Percentiles rank a stretch among this genome's conserved stretches.
Conservation (phyloP, 2,329 filamentous ascomycete genomes). For the Verruconis gallopava region DNA sequence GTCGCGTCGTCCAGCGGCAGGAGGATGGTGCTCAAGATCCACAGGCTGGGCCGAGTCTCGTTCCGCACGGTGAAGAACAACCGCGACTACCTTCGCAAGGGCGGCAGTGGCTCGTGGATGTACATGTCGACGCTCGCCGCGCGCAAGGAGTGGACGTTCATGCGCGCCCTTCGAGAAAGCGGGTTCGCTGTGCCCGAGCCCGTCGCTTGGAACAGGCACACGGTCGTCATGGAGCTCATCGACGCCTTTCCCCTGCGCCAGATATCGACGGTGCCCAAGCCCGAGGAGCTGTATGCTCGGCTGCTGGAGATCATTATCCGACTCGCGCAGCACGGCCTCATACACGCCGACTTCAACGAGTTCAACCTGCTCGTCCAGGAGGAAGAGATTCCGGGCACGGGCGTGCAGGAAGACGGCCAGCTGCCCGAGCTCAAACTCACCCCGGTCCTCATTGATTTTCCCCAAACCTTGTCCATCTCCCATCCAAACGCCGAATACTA, state of each 20-base stretch:
- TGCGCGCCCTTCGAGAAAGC: constrained; percentile 71
- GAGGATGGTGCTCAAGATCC: constrained; percentile 86
- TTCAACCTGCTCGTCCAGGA: constrained; percentile 97
- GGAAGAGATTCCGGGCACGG: constrained; percentile 11
- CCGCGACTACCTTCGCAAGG: constrained; percentile 82
- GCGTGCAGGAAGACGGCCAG: constrained; percentile 16
- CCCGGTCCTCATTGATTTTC: constrained; percentile 91
- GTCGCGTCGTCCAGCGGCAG: constrained; percentile 57
- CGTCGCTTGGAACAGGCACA: constrained; percentile 80
- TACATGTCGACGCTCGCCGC: constrained; percentile 89
- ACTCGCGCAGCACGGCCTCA: constrained; percentile 74
- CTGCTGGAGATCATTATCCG: constrained; percentile 75
- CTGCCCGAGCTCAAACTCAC: constrained; percentile 41
- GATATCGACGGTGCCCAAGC: constrained; percentile 70
- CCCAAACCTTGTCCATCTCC: constrained; percentile 94
- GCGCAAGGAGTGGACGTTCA: constrained; percentile 88
- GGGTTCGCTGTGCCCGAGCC: constrained; percentile 86
- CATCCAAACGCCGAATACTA: constrained; percentile 93
- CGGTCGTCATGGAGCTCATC: constrained; percentile 88
- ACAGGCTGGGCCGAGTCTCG: constrained; percentile 86
- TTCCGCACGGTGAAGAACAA: constrained; percentile 95
- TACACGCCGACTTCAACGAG: constrained; percentile 98
- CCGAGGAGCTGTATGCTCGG: constrained; percentile 78
- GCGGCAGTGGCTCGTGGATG: constrained; percentile 83
- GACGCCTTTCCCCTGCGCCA: constrained; percentile 87